Evolutionary conservation across 2,329 filamentous ascomycete species (phyloP), one percentile per base, ranked within the genome.

Genomic region (Byssochlamys sp.): DNA sequence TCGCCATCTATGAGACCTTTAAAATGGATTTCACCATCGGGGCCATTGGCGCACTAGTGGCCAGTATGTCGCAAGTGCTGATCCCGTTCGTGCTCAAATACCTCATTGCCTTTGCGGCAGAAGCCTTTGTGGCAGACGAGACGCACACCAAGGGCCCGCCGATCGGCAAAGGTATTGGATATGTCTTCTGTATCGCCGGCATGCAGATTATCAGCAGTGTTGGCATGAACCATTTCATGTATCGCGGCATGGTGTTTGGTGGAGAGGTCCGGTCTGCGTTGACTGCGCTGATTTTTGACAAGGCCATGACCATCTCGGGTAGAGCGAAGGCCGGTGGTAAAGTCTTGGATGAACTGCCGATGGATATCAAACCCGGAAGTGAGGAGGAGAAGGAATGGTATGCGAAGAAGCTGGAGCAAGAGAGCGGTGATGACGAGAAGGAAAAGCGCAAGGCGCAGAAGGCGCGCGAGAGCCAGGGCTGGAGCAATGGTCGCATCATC

Each of bases 141-240:
- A 71, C 73, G 10, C 71, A 69, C 0, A 60, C 66, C 1, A 78
- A 83, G 0, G 75, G 79, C 0, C 91, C 91, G 0, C 70, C 81
- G 49, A 84, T 96, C 53, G 85, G 85, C 2, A 78, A 79, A 52
- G 91, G 91, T 45, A 75, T 96, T 54, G 91, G 90, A 0, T 75
- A 95, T 31, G 90, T 91, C 2, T 72, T 96, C 59, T 91, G 88
- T 14, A 85, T 96, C 55, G 91, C 89, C 0, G 71, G 81, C 39
- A 91, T 96, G 89, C 90, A 95, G 70, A 79, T 91, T 26, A 69
- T 85, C 12, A 89, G 92, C 71, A 91, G 87, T 69, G 69, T 94
- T 63, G 83, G 84, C n/a, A 89, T 85, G 3, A 92, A 91, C 68
- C 91, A 96, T 68, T 95, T 95, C 75, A 87, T 96, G 69, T 96